Evolutionary conservation across 805 yeast species (phyloP).

Genomic region (Wickerhamomyces hampshirensis): DNA sequence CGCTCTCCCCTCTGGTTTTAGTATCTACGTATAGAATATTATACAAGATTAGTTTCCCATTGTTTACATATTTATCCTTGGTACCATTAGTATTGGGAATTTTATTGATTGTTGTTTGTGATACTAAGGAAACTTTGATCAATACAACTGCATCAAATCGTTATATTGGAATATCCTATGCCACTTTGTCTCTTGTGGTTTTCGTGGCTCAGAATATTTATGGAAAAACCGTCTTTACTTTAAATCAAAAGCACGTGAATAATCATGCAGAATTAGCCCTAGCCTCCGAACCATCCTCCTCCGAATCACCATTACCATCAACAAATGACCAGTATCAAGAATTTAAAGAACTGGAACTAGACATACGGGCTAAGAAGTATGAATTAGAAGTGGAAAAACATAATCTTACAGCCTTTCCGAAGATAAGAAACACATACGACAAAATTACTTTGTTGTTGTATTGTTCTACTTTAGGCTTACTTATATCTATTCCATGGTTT

Average conservation of each 20-base stretch:
- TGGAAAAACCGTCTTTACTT: constrained; percentile 75
- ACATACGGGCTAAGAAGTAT: constrained; percentile 9
- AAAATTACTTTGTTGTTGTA: constrained; percentile 77
- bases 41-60: constrained; percentile 47
- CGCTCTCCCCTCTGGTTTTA: constrained; percentile 59
- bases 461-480: constrained; percentile 69
- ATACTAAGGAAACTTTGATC: constrained; percentile 29
- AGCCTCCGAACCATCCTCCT: constrained; percentile 1
- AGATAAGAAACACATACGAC: constrained; percentile 50
- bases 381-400: constrained; percentile 14
- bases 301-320: constrained; percentile 3
- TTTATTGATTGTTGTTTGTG: constrained; percentile 30
- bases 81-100: constrained; percentile 51
- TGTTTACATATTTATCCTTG: constrained; percentile 46
- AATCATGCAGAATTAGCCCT: constrained; percentile 24
- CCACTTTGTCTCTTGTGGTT: constrained; percentile 61
- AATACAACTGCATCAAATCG: constrained; percentile 39
- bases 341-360: constrained; percentile 10
- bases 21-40: constrained; percentile 48
- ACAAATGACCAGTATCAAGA: constrained; percentile 4
- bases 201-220: constrained; percentile 86
- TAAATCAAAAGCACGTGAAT: constrained; percentile 23
- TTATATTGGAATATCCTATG: constrained; percentile 61
- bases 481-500: constrained; percentile 72
- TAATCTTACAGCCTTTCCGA: constrained; percentile 10